Evolutionary conservation across 306 rosid species (phyloP).

Genomic region (Malus asiatica): DNA sequence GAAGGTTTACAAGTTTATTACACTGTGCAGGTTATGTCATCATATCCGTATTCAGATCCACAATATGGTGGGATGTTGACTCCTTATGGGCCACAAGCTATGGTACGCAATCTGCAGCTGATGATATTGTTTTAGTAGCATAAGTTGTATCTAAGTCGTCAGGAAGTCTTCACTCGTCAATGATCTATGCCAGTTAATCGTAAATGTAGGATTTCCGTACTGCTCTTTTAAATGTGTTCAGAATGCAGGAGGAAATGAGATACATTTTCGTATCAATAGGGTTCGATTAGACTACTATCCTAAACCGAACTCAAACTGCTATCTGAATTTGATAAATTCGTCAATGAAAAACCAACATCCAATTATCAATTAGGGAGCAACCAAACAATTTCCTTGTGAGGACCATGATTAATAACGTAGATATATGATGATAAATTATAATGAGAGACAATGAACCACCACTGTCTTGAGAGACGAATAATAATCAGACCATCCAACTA

Average conservation of each 20-base stretch:
- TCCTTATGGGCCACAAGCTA: slow-evolving; percentile 47
- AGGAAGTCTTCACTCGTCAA: background rate
- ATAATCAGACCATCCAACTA: too few species aligned
- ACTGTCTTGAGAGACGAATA: too few species aligned
- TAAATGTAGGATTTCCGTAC: background rate
- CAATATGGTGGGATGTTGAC: slow-evolving; percentile 47
- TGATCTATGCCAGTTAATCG: background rate
- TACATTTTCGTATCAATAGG: background rate
- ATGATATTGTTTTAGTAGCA: background rate
- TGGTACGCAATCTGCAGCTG: slow-evolving; percentile 37
- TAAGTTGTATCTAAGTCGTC: background rate
- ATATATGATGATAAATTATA: too few species aligned
- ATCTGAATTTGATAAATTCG: too few species aligned
- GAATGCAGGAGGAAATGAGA: background rate
- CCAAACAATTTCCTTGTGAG: too few species aligned
- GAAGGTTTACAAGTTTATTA: background rate
- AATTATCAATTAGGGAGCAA: too few species aligned
- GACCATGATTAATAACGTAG: too few species aligned
- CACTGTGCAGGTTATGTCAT: slow-evolving; percentile 49
- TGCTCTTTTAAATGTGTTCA: background rate
- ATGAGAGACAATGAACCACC: too few species aligned
- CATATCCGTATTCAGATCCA: slow-evolving; percentile 59
- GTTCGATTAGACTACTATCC: too few species aligned
- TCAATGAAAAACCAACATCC: too few species aligned
- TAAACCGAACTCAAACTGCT: too few species aligned